phyloP scores from a whole-genome alignment of 441 rosid species.

The Populus hybrid region DNA sequence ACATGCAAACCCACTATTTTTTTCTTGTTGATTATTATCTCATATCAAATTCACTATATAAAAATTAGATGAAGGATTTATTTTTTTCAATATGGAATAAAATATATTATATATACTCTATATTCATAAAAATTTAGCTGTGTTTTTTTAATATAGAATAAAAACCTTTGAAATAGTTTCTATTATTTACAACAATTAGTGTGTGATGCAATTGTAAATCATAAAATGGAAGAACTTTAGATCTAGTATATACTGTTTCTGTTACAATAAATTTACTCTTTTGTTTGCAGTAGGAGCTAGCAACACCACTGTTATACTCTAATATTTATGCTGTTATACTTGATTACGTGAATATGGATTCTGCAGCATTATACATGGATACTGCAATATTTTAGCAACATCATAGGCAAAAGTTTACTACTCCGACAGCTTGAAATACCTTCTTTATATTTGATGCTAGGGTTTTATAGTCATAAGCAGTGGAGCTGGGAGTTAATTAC shows the following conservation, averaged over 20 bases:
- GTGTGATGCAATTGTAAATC: neutral
- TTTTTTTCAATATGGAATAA: too few species aligned
- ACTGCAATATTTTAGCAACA: neutral
- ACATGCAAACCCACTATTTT: rapidly evolving
- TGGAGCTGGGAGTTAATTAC: neutral
- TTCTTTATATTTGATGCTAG: neutral
- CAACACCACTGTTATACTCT: neutral
- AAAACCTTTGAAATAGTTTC: too few species aligned
- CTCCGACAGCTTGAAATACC: neutral
- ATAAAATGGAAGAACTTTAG: neutral
- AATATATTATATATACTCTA: too few species aligned
- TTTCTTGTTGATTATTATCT: too few species aligned
- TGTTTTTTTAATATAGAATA: too few species aligned
- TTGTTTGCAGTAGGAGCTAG: neutral
- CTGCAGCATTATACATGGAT: neutral
- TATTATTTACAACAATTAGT: too few species aligned
- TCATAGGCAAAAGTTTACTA: neutral
- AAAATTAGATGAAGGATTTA: too few species aligned
- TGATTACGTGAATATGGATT: neutral
- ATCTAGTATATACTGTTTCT: neutral
- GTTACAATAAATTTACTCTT: neutral
- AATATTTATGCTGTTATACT: neutral
- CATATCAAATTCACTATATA: too few species aligned
- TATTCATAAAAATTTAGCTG: too few species aligned
- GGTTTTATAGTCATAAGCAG: neutral